phyloP scores from a whole-genome alignment of 805 yeast genomes.

The Kurtzmaniella cleridarum region DNA sequence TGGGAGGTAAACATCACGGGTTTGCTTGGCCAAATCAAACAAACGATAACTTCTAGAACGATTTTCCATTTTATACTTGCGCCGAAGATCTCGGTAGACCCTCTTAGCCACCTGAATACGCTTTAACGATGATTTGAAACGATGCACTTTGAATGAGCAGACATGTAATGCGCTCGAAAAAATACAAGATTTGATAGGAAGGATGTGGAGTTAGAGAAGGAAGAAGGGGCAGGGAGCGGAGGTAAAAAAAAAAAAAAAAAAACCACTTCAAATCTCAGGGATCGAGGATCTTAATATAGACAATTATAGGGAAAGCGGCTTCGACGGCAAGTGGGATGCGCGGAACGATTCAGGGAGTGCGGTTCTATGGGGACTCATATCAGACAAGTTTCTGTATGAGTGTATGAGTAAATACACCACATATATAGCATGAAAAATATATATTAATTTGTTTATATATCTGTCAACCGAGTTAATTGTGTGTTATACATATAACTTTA shows the following conservation, averaged over 20 bases:
- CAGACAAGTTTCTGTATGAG: not conserved
- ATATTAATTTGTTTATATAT: too few species aligned
- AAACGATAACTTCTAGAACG: conserved; percentile 41
- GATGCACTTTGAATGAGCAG: conserved; percentile 8
- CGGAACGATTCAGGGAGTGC: not conserved
- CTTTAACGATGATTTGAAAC: not conserved
- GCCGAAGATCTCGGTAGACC: conserved; percentile 10
- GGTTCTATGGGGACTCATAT: not conserved
- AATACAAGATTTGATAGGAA: conserved; percentile 9
- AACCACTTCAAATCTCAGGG: too few species aligned
- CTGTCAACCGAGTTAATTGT: too few species aligned
- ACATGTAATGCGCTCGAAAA: conserved; percentile 11
- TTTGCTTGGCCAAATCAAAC: conserved; percentile 46
- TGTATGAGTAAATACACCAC: not conserved
- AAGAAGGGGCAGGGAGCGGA: not conserved
- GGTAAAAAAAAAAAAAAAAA: not conserved
- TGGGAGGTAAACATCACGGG: conserved; percentile 56
- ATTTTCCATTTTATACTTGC: not conserved
- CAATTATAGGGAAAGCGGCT: too few species aligned
- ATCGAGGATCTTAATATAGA: too few species aligned
- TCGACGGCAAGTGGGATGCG: not conserved
- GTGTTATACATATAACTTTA: too few species aligned
- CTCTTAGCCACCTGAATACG: too few species aligned
- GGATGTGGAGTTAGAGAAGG: not conserved
- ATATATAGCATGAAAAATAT: not conserved